These are phyloP conservation scores for Tirmania nivea DNA, from an alignment of 495 filamentous ascomycete genomes.

Conservation along the genomic window DNA sequence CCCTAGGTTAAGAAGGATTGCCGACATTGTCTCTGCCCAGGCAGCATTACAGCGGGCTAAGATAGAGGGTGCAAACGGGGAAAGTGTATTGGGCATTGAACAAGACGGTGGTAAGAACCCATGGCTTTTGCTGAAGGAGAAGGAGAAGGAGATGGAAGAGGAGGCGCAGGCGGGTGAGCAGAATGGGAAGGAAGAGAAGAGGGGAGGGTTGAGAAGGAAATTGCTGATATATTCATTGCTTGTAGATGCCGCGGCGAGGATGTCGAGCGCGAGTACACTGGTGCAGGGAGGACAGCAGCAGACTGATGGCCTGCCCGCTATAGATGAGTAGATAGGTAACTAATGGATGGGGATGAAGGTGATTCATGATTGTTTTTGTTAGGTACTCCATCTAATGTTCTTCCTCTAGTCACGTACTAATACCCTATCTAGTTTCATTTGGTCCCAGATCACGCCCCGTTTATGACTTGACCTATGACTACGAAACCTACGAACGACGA, in stretches of 20 bases:
- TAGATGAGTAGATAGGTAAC: neutral
- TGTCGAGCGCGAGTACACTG: neutral
- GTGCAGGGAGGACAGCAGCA: neutral
- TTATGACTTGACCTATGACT: neutral
- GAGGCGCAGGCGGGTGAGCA: neutral
- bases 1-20: conserved; percentile 73
- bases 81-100: neutral
- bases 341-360: neutral
- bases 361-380: neutral
- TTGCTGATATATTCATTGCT: neutral
- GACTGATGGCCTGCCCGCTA: neutral
- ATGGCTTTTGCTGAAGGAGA: neutral
- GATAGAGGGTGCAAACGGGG: neutral
- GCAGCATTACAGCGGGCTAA: neutral
- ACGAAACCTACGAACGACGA: too few species aligned
- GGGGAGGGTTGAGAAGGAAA: neutral
- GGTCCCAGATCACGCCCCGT: neutral
- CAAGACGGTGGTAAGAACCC: neutral
- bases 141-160: neutral
- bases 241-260: neutral
- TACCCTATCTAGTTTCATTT: neutral
- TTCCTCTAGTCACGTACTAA: neutral
- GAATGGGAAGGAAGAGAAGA: neutral
- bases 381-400: neutral
- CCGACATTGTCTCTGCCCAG: conserved; percentile 53